Percentiles rank a stretch among this genome's conserved stretches.
These are phyloP conservation scores for Erysimum pusillum DNA, from an alignment of 441 rosid genomes.

Conservation along the genomic window DNA sequence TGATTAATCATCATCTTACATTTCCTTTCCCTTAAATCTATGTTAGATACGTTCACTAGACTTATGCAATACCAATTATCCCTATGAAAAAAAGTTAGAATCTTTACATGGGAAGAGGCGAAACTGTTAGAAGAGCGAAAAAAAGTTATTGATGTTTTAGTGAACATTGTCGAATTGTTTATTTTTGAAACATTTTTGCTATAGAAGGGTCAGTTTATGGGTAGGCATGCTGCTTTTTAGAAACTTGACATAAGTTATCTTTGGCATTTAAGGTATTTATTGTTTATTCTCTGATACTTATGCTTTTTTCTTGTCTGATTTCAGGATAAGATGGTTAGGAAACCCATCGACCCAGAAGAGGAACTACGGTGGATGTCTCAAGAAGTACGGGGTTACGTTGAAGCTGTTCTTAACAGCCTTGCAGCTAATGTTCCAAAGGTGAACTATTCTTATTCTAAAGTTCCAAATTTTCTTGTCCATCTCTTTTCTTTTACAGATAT, in stretches of 20 bases:
- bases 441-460: slow-evolving; percentile 34
- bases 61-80: slow-evolving; percentile 11
- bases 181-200: background rate
- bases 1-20: background rate
- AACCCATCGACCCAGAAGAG: slow-evolving; percentile 98
- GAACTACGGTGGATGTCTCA: slow-evolving; percentile 99
- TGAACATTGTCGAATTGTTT: slow-evolving; percentile 9
- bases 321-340: slow-evolving; percentile 93
- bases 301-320: slow-evolving; percentile 11
- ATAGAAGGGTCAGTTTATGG: slow-evolving; percentile 9
- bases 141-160: background rate
- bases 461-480: slow-evolving; percentile 16
- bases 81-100: background rate
- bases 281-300: background rate
- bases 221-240: background rate
- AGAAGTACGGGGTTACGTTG: slow-evolving; percentile 99
- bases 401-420: slow-evolving; percentile 99
- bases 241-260: slow-evolving; percentile 9
- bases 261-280: slow-evolving; percentile 12
- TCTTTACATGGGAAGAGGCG: slow-evolving; percentile 3
- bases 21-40: background rate
- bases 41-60: slow-evolving; percentile 23
- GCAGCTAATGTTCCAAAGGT: slow-evolving; percentile 99
- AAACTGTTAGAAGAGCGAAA: slow-evolving; percentile 25
- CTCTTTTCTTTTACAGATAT: slow-evolving; percentile 22